phyloP scores from a whole-genome alignment of 768 basidiomycete species.

The Tricholoma hemisulphureum region DNA sequence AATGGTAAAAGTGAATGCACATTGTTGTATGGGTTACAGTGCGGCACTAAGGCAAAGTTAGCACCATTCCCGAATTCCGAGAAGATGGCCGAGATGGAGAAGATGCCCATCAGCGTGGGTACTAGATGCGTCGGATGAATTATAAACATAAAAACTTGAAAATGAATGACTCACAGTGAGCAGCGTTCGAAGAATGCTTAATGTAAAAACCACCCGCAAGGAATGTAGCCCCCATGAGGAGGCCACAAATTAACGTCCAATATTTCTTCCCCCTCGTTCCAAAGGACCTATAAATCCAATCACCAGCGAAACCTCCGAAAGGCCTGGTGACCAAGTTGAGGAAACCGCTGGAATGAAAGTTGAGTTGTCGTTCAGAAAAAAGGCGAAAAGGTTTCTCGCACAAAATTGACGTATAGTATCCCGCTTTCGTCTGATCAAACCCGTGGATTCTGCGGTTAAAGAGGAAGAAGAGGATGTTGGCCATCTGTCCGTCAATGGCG shows the following conservation, averaged over 20 bases:
- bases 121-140: constrained; percentile 16
- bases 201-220: constrained; percentile 49
- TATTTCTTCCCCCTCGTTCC: constrained; percentile 50
- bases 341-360: constrained; percentile 38
- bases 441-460: constrained; percentile 31
- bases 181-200: constrained; percentile 19
- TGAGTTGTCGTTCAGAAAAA: not conserved
- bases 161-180: constrained; percentile 33
- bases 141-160: not conserved
- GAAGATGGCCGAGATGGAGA: constrained; percentile 39
- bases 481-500: constrained; percentile 52
- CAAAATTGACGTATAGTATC: constrained; percentile 43
- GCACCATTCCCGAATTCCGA: constrained; percentile 49
- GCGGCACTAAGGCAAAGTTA: constrained; percentile 51
- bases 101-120: constrained; percentile 37
- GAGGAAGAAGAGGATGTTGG: constrained; percentile 42
- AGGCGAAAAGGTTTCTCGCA: not conserved
- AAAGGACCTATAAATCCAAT: constrained; percentile 40
- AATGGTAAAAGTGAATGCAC: constrained; percentile 6
- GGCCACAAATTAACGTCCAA: constrained; percentile 41
- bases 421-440: constrained; percentile 51
- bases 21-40: constrained; percentile 43
- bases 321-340: constrained; percentile 53
- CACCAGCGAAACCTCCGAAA: constrained; percentile 47
- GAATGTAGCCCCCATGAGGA: constrained; percentile 42